Percentiles rank a stretch among this genome's conserved stretches.
Evolutionary conservation across 108 stramenopile species (phyloP).

Genomic region (Heterococcus sp.): DNA sequence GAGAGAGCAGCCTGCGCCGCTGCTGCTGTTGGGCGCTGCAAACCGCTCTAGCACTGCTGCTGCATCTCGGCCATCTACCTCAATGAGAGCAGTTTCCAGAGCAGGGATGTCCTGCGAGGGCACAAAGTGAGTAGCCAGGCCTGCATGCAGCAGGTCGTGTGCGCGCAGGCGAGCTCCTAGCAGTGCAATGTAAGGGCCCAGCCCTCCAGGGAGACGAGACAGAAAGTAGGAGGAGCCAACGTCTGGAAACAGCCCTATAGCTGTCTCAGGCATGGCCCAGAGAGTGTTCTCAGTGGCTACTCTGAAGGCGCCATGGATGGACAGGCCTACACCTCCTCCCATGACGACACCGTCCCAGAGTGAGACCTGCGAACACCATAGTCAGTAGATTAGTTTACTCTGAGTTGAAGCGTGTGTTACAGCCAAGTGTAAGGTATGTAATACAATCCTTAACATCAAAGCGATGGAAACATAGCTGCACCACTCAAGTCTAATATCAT

Average conservation of each 20-base stretch:
- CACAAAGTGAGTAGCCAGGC: constrained; percentile 91
- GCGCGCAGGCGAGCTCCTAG: constrained; percentile 78
- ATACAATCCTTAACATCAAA: too few relatives aligned
- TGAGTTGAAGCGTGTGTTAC: not conserved
- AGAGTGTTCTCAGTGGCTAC: constrained; percentile 85
- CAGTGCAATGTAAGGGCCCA: constrained; percentile 82
- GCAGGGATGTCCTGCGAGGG: constrained; percentile 56
- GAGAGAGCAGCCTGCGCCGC: too few relatives aligned
- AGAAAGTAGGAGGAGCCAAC: constrained; percentile 87
- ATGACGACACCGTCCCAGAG: constrained; percentile 97
- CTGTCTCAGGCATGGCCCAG: constrained; percentile 96
- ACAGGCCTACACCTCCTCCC: constrained; percentile 96
- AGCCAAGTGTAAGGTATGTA: too few relatives aligned
- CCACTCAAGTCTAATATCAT: too few relatives aligned
- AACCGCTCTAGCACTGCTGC: constrained; percentile 9
- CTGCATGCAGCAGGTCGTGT: constrained; percentile 75
- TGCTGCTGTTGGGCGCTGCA: not conserved
- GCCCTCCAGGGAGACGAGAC: constrained; percentile 70
- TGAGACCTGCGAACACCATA: constrained; percentile 69
- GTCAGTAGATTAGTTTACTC: not conserved
- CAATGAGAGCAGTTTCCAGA: constrained; percentile 3
- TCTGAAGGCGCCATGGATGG: constrained; percentile 82
- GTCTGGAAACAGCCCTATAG: constrained; percentile 94
- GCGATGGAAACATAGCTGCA: too few relatives aligned
- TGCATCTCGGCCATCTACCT: constrained; percentile 2